These are phyloP conservation scores for Abortiporus biennis DNA, from an alignment of 1,284 basidiomycete genomes.

Conservation along the genomic window DNA sequence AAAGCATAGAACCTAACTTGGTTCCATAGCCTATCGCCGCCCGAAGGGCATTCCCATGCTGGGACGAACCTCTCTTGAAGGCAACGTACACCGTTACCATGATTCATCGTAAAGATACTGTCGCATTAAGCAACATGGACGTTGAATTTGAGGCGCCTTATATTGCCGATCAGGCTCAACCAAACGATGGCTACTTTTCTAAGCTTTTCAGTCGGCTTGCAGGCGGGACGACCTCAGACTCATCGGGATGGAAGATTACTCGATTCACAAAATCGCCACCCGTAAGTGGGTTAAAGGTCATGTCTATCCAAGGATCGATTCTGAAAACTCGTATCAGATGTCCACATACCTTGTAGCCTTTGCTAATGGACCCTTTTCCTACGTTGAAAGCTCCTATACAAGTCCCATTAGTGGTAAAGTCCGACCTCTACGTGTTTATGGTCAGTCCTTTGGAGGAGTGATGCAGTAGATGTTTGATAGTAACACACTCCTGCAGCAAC, in stretches of 20 bases:
- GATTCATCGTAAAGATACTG: constrained; percentile 75
- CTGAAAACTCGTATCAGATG: constrained; percentile 39
- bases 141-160: constrained; percentile 49
- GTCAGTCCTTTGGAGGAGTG: constrained; percentile 25
- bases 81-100: constrained; percentile 82
- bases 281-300: constrained; percentile 20
- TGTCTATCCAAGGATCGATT: neutral
- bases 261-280: constrained; percentile 72
- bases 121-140: constrained; percentile 87
- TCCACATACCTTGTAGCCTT: constrained; percentile 91
- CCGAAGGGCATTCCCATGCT: constrained; percentile 79
- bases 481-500: constrained; percentile 48
- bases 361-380: constrained; percentile 81
- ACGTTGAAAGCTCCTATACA: constrained; percentile 72
- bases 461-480: neutral
- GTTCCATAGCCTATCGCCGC: constrained; percentile 82
- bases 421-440: constrained; percentile 83
- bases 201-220: constrained; percentile 21
- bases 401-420: constrained; percentile 81
- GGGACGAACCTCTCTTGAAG: constrained; percentile 94
- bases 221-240: constrained; percentile 11
- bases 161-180: constrained; percentile 11
- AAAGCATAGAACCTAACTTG: constrained; percentile 2
- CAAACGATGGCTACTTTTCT: constrained; percentile 12
- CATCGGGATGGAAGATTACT: constrained; percentile 69